Conservation (phyloP, 805 yeast genomes). For the Hanseniaspora pseudoguilliermondii region DNA sequence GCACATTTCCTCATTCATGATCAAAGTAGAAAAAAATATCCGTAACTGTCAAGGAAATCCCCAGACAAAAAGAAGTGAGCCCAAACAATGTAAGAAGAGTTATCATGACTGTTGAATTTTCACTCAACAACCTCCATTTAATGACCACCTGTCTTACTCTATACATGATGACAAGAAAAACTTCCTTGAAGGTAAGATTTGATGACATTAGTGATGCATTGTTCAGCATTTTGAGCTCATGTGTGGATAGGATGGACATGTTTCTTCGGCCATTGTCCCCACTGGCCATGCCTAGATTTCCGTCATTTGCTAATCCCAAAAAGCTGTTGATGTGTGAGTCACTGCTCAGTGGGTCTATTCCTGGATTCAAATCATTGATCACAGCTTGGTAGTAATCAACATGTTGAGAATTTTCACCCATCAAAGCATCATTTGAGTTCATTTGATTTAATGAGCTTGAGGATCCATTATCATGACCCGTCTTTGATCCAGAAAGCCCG, state of each 20-base stretch:
- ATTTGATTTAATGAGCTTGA: background rate
- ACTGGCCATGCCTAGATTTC: background rate
- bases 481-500: background rate
- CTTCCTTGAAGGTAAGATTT: constrained; percentile 1
- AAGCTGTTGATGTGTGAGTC: background rate
- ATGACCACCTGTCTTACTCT: constrained; percentile 14
- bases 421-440: background rate
- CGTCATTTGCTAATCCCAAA: background rate
- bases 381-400: constrained; percentile 11
- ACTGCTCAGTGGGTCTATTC: background rate
- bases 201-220: background rate
- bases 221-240: background rate
- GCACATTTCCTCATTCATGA: background rate
- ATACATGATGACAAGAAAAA: constrained; percentile 10
- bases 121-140: constrained; percentile 15
- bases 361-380: constrained; percentile 5
- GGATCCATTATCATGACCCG: background rate
- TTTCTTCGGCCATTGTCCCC: constrained; percentile 2
- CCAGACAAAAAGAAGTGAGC: constrained; percentile 8
- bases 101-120: constrained; percentile 12
- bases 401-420: background rate
- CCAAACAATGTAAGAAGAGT: constrained; percentile 14
- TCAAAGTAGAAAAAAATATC: constrained; percentile 11
- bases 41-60: constrained; percentile 14
- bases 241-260: constrained; percentile 9